Base-by-base conservation (phyloP, 1,284 basidiomycete genomes). In the Dichomitus squalens region DNA sequence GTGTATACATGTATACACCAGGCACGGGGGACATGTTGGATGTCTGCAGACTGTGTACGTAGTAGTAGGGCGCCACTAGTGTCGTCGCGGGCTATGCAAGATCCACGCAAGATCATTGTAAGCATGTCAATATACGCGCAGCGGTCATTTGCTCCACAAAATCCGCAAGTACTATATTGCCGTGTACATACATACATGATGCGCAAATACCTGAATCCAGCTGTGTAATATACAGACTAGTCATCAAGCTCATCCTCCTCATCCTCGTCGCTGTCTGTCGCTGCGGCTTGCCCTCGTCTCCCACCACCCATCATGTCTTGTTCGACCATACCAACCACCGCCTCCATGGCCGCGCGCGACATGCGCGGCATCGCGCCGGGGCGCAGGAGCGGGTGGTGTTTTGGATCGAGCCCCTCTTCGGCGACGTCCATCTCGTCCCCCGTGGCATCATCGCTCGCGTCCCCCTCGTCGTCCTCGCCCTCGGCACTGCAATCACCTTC, bases 291-390 rank as follows among this genome's bases (percentile, higher is more conserved):
- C 7, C 34, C 33, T 16, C 35, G 31, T 40, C 53, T 39, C 25
- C 56, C 39, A 21, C 56, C 38, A 2, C 35, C 53, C 39, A 41
- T 33, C 46, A 52, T 33, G 35, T 55, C 85, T 1, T 74, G 75
- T 59, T 81, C 76, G 4, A 88, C 78, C 73, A 87, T 83, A 1
- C 76, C 80, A 20, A 85, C 82, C 4, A 81, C 85, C 75, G 84
- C 82, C 38, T 89, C 83, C 54, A 89, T 76, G 0, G 83, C 83
- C 2, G 85, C 84, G 51, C 79, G 80, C 34, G 84, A 86, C 82
- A 90, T 85, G 33, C 63, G 62, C 3, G 87, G 87, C 79, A 90
- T 80, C 7, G 86, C 85, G 20, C 87, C 88, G 0, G 84, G 81
- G 12, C 81, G 77, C 58, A 90, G 68, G 2, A 90, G 73, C 0